Evolutionary conservation across 2,329 filamentous ascomycete species (phyloP), one percentile per base, ranked within the genome.

Genomic region (Penicillium vulpinum): DNA sequence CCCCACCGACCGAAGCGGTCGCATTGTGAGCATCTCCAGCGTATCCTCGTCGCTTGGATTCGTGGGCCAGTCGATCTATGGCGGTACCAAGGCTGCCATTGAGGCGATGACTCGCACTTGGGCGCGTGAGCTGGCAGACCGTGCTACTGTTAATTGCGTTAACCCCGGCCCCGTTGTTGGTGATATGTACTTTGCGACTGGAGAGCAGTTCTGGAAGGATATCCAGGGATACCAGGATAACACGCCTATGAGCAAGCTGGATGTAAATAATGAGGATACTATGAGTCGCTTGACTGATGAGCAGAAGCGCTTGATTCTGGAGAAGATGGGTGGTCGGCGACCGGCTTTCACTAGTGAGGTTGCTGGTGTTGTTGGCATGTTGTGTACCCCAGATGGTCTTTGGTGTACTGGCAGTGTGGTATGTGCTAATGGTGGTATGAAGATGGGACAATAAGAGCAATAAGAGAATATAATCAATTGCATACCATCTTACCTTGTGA

Each of bases 331-430:
- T 21, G 82, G 83, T 1, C 81, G 84, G 16, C 80, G 86, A 61
- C 83, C 83, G 5, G 89, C 82, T 3, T 90, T 89, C 69, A 83
- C 85, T 29, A 77, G 80, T 48, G 90, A 93, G 77, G 81, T 93
- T 72, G 90, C 88, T 0, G 90, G 89, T 0, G 83, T 91, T 5
- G 86, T 92, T 18, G 88, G 83, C 2, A 91, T 92, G 88, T 75
- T 92, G 22, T 91, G 88, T 70, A 82, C 83, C 5, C 79, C 81
- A 6, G 90, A 93, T 70, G 82, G 84, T n/a, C 83, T 79, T 8
- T 93, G 89, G 89, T 88, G 85, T 68, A 94, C 90, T 0, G 90
- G 90, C 1, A 88, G 88, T 72, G 88, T 92, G 24, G 83, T 94
- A 4, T 90, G 87, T 75, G 89, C 89, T 8, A 93, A 93, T 69